Evolutionary conservation across 179 eudicot species (phyloP).

Genomic region (Camellia oleifera): DNA sequence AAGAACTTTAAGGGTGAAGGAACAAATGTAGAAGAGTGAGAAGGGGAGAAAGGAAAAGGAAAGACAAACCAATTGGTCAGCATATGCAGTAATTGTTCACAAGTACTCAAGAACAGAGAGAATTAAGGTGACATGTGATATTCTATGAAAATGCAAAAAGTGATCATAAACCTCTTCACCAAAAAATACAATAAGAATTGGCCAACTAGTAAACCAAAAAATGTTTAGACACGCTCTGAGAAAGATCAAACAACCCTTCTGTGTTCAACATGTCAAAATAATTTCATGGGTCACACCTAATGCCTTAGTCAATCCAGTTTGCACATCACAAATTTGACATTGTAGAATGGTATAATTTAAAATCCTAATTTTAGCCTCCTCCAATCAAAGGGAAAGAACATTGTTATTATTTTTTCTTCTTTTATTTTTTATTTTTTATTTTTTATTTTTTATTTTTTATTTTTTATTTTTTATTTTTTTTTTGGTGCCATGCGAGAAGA

Average conservation of each 20-base stretch:
- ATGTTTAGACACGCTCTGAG: background rate
- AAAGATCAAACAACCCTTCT: background rate
- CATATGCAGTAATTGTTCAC: background rate
- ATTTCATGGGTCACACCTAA: background rate
- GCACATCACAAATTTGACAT: background rate
- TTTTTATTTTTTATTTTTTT: background rate
- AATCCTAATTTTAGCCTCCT: background rate
- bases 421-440: too few relatives aligned
- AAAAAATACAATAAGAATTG: background rate
- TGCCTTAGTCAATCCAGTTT: background rate
- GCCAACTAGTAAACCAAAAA: background rate
- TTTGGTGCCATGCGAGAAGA: background rate
- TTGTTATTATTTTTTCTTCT: too few relatives aligned
- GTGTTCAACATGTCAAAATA: background rate
- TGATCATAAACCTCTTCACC: background rate
- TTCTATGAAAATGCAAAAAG: background rate
- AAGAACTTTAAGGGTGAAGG: background rate
- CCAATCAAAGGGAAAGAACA: background rate
- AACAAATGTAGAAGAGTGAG: background rate
- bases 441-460: background rate
- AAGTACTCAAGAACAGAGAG: background rate
- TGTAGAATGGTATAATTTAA: background rate
- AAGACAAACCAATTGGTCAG: background rate
- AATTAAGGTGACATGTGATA: too few relatives aligned
- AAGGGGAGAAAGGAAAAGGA: background rate